Percentiles rank a stretch among this genome's conserved stretches.
phyloP scores from a whole-genome alignment of 2,329 filamentous ascomycete genomes.

The Nannizzia gypsea region DNA sequence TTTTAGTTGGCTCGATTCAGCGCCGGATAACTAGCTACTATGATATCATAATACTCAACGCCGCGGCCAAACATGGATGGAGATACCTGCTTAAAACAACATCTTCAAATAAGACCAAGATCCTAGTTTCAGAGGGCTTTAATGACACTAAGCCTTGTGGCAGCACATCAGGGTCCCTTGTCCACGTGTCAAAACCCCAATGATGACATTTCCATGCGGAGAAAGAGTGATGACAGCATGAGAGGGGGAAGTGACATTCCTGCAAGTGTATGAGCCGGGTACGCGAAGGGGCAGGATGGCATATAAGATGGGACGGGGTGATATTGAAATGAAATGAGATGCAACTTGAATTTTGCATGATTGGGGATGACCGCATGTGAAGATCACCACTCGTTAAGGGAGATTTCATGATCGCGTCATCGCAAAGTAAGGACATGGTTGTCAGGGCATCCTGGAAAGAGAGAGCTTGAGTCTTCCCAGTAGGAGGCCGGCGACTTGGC shows the following conservation, averaged over 20 bases:
- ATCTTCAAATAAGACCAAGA: not conserved
- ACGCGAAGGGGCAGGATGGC: not conserved
- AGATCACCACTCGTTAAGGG: not conserved
- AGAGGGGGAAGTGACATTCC: not conserved
- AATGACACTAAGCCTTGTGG: not conserved
- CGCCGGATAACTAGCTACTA: not conserved
- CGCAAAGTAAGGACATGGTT: not conserved
- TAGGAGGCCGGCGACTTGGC: slow-evolving; percentile 2
- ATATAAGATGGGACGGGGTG: not conserved
- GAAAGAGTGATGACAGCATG: not conserved
- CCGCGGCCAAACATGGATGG: not conserved
- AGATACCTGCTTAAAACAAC: not conserved
- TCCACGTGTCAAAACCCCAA: not conserved
- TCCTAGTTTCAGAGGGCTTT: not conserved
- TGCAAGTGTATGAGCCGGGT: not conserved
- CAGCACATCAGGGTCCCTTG: not conserved
- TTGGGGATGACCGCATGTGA: not conserved
- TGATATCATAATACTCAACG: no score
- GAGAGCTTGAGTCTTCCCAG: not conserved
- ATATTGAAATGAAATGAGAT: not conserved
- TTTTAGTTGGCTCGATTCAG: no score
- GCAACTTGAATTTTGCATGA: not conserved
- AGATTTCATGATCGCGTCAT: slow-evolving; percentile 3
- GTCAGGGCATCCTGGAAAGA: not conserved
- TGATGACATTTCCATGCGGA: not conserved